Evolutionary conservation across 495 filamentous ascomycete genomes (phyloP).

Genomic region (Neurospora sp.): DNA sequence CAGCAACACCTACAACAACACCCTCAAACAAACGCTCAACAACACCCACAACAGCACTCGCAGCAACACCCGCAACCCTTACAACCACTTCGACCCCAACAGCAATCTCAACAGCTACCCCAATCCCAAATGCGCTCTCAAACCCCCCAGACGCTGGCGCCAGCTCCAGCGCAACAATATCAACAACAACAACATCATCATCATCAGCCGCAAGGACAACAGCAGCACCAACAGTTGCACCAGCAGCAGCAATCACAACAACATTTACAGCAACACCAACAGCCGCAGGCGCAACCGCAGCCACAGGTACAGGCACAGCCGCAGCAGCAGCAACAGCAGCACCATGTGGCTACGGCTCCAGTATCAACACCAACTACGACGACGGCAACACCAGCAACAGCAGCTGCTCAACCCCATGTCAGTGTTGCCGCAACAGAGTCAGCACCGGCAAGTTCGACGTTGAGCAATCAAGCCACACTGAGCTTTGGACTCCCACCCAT

Average conservation of each 20-base stretch:
- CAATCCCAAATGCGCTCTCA: neutral
- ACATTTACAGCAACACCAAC: conserved; percentile 4
- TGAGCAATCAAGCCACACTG: neutral
- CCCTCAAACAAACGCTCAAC: neutral
- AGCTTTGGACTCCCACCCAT: conserved; percentile 8
- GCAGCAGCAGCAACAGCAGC: conserved; percentile 1
- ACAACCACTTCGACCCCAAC: neutral
- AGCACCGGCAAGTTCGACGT: neutral
- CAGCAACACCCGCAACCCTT: neutral
- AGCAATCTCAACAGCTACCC: neutral
- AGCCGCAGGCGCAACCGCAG: conserved; percentile 1
- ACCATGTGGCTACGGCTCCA: neutral
- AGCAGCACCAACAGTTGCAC: neutral
- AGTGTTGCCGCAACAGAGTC: neutral
- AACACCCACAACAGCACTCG: neutral
- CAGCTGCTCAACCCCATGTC: neutral
- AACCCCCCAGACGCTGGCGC: neutral
- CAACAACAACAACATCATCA: conserved; percentile 6
- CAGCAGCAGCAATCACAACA: conserved; percentile 3
- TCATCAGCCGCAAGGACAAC: neutral
- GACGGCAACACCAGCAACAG: neutral
- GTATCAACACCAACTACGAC: neutral
- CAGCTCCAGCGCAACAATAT: neutral
- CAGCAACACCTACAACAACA: conserved; percentile 8
- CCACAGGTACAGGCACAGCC: neutral